Evolutionary conservation across 768 basidiomycete genomes (phyloP), one percentile per base, ranked within the genome.

Genomic region (Guyanaporus albipodus): DNA sequence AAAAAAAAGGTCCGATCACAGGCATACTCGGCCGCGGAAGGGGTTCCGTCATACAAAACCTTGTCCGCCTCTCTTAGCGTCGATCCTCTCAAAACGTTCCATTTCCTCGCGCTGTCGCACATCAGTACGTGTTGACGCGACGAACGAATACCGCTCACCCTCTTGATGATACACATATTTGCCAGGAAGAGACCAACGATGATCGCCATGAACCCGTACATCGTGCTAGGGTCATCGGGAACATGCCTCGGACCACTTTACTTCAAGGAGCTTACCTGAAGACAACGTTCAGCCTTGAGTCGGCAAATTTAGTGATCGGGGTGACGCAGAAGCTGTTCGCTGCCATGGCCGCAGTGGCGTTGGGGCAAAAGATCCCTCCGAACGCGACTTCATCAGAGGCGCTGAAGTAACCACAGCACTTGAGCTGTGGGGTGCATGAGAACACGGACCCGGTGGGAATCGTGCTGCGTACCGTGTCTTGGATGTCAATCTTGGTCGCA

Each of bases 1-100:
- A 45, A 43, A 27, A 36, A 18, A 40, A 18, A 1, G 4, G 17
- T 5, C 15, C 2, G 17, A 24, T 29, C 18, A 21, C 32, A 28
- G 8, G n/a, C 22, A 46, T 8, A 8, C 14, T 4, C 0, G 14
- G 9, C 27, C 11, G 0, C 8, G 17, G 9, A n/a, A n/a, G n/a
- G 27, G 27, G 38, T 38, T 39, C 44, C 22, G 49, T 78, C 69
- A 94, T 51, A 93, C 91, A 58, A 95, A 95, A 52, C 89, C 87
- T 52, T 75, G 71, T 40, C 90, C 89, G 53, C 89, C 91, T 53
- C 88, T 84, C 70, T 94, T 95, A 46, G 80, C 79, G 55, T 94
- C 91, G 53, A 95, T 94, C 70, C 76, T 86, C 73, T 79, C 83
- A 76, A 95, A 94, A 28, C 91, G 83, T 56, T 87, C 85, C 46